Conservation (phyloP, 2,329 filamentous ascomycete species). For the Myriosclerotinia duriaeana region DNA sequence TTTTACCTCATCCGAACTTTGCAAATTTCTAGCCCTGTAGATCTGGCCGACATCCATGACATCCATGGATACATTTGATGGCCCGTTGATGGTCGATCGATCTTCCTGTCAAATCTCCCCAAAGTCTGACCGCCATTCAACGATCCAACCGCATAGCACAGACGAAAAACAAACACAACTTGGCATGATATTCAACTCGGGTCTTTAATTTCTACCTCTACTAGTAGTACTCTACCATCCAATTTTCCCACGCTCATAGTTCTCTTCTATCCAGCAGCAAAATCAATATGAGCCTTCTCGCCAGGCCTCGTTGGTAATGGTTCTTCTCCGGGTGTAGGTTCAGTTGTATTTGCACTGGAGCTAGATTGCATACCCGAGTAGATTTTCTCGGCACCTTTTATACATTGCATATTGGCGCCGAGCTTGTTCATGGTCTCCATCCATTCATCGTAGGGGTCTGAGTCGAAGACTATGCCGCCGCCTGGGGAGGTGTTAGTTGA, state of each 20-base stretch:
- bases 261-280: slow-evolving; percentile 29
- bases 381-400: slow-evolving; percentile 74
- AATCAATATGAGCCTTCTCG: slow-evolving; percentile 32
- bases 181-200: not conserved
- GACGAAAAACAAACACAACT: not conserved
- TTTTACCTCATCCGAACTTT: not conserved
- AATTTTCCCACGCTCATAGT: not conserved
- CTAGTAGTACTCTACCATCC: not conserved
- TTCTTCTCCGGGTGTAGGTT: not conserved
- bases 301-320: slow-evolving; percentile 9
- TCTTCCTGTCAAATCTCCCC: not conserved
- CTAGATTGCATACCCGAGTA: slow-evolving; percentile 32
- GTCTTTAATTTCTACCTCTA: not conserved
- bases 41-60: not conserved
- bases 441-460: slow-evolving; percentile 87
- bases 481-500: slow-evolving; percentile 45
- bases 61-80: not conserved
- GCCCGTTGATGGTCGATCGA: not conserved
- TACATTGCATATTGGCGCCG: slow-evolving; percentile 83
- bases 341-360: not conserved
- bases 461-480: slow-evolving; percentile 93
- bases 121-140: not conserved
- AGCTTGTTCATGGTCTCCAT: slow-evolving; percentile 97
- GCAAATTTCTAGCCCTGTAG: not conserved
- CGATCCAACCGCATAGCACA: not conserved